These are phyloP conservation scores for Gentiana straminea DNA, from an alignment of 257 asterid species.

Conservation along the genomic window DNA sequence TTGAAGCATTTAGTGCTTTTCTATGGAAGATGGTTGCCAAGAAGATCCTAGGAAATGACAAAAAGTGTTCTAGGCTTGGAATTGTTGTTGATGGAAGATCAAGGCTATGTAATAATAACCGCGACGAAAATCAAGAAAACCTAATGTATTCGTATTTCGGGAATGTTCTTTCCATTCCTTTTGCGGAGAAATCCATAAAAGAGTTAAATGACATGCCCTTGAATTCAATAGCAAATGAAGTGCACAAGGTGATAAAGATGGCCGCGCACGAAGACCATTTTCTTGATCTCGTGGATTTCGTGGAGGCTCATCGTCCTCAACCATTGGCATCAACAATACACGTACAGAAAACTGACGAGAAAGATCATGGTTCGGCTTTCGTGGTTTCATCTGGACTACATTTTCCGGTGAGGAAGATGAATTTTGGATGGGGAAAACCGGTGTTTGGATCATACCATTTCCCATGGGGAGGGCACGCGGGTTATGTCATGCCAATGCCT, in stretches of 20 bases:
- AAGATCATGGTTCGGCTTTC: constrained; percentile 48
- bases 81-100: constrained; percentile 64
- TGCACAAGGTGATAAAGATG: constrained; percentile 26
- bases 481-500: constrained; percentile 58
- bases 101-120: constrained; percentile 45
- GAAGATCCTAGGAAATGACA: neutral
- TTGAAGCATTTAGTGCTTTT: constrained; percentile 55
- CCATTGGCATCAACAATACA: constrained; percentile 28
- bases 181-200: constrained; percentile 30
- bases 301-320: constrained; percentile 63
- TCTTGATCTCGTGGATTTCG: constrained; percentile 56
- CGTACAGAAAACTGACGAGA: constrained; percentile 14
- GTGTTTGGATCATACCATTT: constrained; percentile 50
- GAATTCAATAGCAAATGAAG: constrained; percentile 36
- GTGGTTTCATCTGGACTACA: constrained; percentile 48
- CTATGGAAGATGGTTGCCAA: constrained; percentile 48
- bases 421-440: constrained; percentile 60
- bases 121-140: constrained; percentile 11
- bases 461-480: constrained; percentile 55
- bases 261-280: constrained; percentile 52
- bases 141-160: constrained; percentile 32
- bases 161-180: constrained; percentile 56
- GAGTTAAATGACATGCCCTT: constrained; percentile 30
- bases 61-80: constrained; percentile 28
- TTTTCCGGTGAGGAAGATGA: constrained; percentile 39